A percentile compares a stretch with the other conserved stretches of the same genome.
These are phyloP conservation scores for Pseudophaeomoniella oleicola DNA, from an alignment of 2,329 filamentous ascomycete species.

Conservation along the genomic window DNA sequence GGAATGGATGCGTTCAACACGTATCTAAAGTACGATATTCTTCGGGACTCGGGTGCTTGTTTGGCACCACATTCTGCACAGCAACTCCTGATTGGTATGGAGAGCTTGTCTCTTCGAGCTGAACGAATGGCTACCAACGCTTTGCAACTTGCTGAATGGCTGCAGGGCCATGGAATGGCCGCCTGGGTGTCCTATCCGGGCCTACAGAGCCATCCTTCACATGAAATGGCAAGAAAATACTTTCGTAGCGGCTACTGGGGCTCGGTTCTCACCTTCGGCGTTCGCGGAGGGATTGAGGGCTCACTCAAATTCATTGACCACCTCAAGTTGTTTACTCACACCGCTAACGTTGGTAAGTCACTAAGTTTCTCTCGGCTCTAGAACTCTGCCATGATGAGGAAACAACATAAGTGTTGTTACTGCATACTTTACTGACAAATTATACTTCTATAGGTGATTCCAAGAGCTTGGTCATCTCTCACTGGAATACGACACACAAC, in stretches of 20 bases:
- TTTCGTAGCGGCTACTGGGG: conserved; percentile 71
- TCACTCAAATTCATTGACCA: conserved; percentile 81
- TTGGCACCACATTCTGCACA: conserved; percentile 87
- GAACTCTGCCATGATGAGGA: too few species aligned
- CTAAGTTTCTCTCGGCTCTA: too few species aligned
- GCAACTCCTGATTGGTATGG: conserved; percentile 74
- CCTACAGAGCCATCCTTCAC: conserved; percentile 64
- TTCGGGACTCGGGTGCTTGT: conserved; percentile 69
- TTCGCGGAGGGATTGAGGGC: conserved; percentile 76
- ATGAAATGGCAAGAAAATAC: conserved; percentile 74
- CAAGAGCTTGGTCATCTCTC: conserved; percentile 81
- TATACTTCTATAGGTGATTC: too few species aligned
- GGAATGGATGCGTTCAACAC: conserved; percentile 71
- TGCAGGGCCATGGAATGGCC: conserved; percentile 71
- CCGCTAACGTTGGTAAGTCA: too few species aligned
- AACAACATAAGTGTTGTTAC: too few species aligned
- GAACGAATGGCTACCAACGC: conserved; percentile 83
- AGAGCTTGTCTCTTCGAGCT: conserved; percentile 75
- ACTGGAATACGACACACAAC: conserved; percentile 81
- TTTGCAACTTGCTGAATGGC: conserved; percentile 62
- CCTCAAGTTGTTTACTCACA: conserved; percentile 88
- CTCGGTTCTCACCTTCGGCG: conserved; percentile 82
- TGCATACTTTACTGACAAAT: too few species aligned
- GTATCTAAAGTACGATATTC: conserved; percentile 73
- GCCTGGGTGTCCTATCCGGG: conserved; percentile 92